Evolutionary conservation across 2,329 filamentous ascomycete species (phyloP).

Genomic region (Colletotrichum liaoningense): DNA sequence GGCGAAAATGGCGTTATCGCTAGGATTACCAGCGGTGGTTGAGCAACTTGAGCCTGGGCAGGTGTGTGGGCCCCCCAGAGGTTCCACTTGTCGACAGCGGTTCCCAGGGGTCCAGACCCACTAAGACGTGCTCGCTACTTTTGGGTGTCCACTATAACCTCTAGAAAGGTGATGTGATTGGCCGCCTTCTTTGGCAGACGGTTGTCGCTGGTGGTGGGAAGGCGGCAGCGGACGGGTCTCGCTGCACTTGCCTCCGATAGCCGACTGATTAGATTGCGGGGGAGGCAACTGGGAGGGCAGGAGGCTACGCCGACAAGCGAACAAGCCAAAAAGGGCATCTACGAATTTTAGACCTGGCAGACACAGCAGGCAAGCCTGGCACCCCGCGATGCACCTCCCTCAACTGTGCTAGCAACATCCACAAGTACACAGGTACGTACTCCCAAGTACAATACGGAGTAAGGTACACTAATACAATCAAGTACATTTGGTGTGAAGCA

Average conservation of each 20-base stretch:
- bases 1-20: conserved; percentile 53
- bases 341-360: neutral
- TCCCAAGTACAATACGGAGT: too few relatives aligned
- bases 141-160: too few relatives aligned
- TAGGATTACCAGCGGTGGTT: conserved; percentile 13
- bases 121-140: neutral
- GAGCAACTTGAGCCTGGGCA: neutral
- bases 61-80: conserved; percentile 1
- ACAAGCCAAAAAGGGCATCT: neutral
- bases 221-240: conserved; percentile 32
- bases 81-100: conserved; percentile 26
- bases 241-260: conserved; percentile 33
- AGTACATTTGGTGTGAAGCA: neutral
- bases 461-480: too few relatives aligned
- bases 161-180: neutral
- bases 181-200: neutral
- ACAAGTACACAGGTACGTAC: too few relatives aligned
- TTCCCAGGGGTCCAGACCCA: conserved; percentile 29
- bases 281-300: neutral
- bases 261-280: conserved; percentile 24
- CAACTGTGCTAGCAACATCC: neutral
- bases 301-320: conserved; percentile 19
- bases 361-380: neutral
- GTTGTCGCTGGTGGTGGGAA: conserved; percentile 17
- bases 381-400: conserved; percentile 5